These are phyloP conservation scores for Vigna reflexopilosa DNA, from an alignment of 306 rosid species.

Conservation along the genomic window DNA sequence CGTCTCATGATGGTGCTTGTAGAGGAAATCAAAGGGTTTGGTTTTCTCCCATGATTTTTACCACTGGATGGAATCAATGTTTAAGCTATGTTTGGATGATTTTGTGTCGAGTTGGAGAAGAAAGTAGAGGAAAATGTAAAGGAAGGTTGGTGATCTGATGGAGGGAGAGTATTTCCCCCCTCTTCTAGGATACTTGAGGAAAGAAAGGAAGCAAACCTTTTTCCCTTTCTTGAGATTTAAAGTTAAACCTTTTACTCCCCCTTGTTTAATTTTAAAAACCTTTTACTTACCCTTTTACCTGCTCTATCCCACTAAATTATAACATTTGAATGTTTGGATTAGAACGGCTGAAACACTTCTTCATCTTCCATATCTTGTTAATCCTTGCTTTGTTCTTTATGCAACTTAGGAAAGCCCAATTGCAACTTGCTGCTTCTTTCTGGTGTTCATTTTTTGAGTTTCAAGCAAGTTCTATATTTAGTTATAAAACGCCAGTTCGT, in stretches of 20 bases:
- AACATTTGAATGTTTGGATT: no score
- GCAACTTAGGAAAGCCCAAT: no score
- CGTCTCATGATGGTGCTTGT: no score
- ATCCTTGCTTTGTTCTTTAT: neutral
- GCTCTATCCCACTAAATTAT: no score
- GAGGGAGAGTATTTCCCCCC: no score
- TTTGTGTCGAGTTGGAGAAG: neutral
- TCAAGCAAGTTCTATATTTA: no score
- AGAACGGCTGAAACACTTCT: no score
- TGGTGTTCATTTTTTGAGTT: no score
- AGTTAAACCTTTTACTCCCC: neutral
- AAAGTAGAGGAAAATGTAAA: neutral
- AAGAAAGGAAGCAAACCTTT: constrained; percentile 6
- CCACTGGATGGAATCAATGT: constrained; percentile 25
- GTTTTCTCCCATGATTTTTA: constrained; percentile 15
- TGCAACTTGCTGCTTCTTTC: no score
- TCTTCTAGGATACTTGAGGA: constrained; percentile 1
- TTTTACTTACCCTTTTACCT: neutral
- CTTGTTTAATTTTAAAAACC: constrained; percentile 1
- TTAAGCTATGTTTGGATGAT: neutral
- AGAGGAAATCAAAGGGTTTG: no score
- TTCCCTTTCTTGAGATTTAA: neutral
- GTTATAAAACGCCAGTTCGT: no score
- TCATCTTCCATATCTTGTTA: neutral
- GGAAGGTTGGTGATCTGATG: neutral